Percentiles rank a stretch among this genome's conserved stretches.
Evolutionary conservation across 2,329 filamentous ascomycete genomes (phyloP).

Genomic region (Zarea fungicola): DNA sequence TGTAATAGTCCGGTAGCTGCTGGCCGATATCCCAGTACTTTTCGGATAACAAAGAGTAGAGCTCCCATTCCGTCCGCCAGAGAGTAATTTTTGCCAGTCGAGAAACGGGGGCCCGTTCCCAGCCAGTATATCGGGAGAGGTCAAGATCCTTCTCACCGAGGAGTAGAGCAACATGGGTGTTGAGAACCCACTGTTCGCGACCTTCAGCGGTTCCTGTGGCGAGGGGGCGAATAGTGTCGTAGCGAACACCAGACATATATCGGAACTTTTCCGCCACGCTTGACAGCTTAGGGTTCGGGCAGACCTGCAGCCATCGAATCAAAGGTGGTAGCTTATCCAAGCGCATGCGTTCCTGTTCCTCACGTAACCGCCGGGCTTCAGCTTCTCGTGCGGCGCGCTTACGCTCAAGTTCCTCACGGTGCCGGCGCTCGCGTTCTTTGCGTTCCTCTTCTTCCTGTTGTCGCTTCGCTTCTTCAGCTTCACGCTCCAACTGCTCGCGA

Average conservation of each 20-base stretch:
- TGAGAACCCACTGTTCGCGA: slow-evolving; percentile 63
- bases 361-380: slow-evolving; percentile 44
- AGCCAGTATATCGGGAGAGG: slow-evolving; percentile 54
- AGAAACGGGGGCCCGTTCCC: slow-evolving; percentile 51
- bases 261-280: slow-evolving; percentile 50
- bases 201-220: slow-evolving; percentile 49
- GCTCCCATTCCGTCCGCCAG: slow-evolving; percentile 54
- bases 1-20: slow-evolving; percentile 49
- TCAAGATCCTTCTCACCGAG: slow-evolving; percentile 60
- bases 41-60: slow-evolving; percentile 49
- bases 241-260: slow-evolving; percentile 55
- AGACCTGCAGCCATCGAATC: slow-evolving; percentile 54
- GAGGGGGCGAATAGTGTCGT: slow-evolving; percentile 55
- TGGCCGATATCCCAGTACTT: slow-evolving; percentile 48
- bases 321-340: slow-evolving; percentile 55
- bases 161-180: slow-evolving; percentile 58
- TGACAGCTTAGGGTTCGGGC: slow-evolving; percentile 44
- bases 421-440: slow-evolving; percentile 43
- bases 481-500: slow-evolving; percentile 39
- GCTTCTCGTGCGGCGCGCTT: slow-evolving; percentile 47
- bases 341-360: slow-evolving; percentile 51
- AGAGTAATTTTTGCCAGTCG: slow-evolving; percentile 51
- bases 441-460: slow-evolving; percentile 49
- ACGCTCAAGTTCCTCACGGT: slow-evolving; percentile 42
- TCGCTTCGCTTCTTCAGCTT: slow-evolving; percentile 45